A percentile compares a stretch with the other conserved stretches of the same genome.
Conservation (phyloP, 2,329 filamentous ascomycete genomes). For the Xylaria polymorpha region DNA sequence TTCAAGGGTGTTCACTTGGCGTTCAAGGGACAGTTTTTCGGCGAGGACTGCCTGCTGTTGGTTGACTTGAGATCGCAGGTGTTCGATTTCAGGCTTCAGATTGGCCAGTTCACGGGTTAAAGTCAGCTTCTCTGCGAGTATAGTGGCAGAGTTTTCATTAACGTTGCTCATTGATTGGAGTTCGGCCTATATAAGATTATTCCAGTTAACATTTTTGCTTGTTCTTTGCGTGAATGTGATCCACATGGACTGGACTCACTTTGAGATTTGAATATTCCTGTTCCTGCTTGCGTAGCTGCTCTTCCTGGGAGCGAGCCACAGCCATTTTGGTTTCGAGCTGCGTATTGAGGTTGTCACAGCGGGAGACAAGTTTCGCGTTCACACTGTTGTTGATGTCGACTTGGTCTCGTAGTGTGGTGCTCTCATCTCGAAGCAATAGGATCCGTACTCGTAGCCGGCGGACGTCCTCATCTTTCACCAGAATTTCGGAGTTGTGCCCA, state of each 20-base stretch:
- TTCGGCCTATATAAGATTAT: conserved; percentile 68
- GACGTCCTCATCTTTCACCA: conserved; percentile 79
- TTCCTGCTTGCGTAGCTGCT: conserved; percentile 60
- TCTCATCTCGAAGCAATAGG: conserved; percentile 80
- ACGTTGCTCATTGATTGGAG: conserved; percentile 74
- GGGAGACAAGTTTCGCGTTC: conserved; percentile 51
- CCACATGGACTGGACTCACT: conserved; percentile 49
- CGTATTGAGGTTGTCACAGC: conserved; percentile 54
- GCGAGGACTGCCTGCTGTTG: conserved; percentile 75
- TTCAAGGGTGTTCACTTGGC: conserved; percentile 80
- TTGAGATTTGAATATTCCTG: conserved; percentile 61
- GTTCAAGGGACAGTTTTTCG: conserved; percentile 83
- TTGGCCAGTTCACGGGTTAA: conserved; percentile 63
- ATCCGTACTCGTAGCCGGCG: conserved; percentile 76
- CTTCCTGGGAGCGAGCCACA: conserved; percentile 58
- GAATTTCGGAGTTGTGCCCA: conserved; percentile 71
- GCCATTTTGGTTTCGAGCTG: conserved; percentile 59
- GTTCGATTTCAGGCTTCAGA: conserved; percentile 67
- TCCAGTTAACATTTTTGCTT: neutral
- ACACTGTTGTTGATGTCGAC: conserved; percentile 57
- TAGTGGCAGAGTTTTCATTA: conserved; percentile 75
- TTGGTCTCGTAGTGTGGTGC: conserved; percentile 72
- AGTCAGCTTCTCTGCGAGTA: conserved; percentile 69
- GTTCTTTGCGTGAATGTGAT: neutral
- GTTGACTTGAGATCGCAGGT: conserved; percentile 64